Base-by-base conservation (phyloP, 2,329 filamentous ascomycete species). In the Alternaria longipes region DNA sequence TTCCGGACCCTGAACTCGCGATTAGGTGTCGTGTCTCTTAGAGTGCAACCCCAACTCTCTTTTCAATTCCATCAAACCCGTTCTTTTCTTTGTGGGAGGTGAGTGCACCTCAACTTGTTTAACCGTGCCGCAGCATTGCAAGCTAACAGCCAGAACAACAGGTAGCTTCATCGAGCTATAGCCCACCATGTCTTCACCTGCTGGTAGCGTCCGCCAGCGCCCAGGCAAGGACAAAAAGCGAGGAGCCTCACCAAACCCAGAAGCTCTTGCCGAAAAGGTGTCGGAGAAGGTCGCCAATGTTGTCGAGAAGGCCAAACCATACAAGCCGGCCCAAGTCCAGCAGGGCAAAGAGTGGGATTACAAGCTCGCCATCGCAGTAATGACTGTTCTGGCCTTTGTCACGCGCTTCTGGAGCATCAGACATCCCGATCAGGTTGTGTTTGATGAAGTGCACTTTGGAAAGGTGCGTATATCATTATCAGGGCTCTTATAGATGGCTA, bases 371-470 rank as follows among this genome's bases (percentile, higher is more conserved):
- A 86, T 97, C 61, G 80, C 81, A 32, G 77, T 97, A 69, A 89
- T 97, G 75, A 98, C 94, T 2, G 74, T 88, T 28, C 82, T 97
- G 68, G 94, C 93, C 51, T 98, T 99, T 75, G 75, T 93, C 64
- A 98, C 95, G 49, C 87, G 95, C 64, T 99, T 99, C 84, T 98
- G 91, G 88, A 94, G 93, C 65, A 97, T 99, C 78, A 92, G 87
- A 78, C 94, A 97, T 81, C 95, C 95, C 16, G 90, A 97, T 76
- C 91, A 98, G 83, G 95, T 99, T 57, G 95, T 99, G 51, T 99
- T 99, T 76, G 95, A 99, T 77, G 95, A 99, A 81, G 95, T 99
- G 59, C 95, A 99, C 82, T 99, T 99, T 80, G 95, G 95, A 83
- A 99, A 99, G 91, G 94, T 97, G 84, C 61, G 85, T 46, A 24